Evolutionary conservation across 257 asterid genomes (phyloP).

Genomic region (Nicotiana noctiflora): DNA sequence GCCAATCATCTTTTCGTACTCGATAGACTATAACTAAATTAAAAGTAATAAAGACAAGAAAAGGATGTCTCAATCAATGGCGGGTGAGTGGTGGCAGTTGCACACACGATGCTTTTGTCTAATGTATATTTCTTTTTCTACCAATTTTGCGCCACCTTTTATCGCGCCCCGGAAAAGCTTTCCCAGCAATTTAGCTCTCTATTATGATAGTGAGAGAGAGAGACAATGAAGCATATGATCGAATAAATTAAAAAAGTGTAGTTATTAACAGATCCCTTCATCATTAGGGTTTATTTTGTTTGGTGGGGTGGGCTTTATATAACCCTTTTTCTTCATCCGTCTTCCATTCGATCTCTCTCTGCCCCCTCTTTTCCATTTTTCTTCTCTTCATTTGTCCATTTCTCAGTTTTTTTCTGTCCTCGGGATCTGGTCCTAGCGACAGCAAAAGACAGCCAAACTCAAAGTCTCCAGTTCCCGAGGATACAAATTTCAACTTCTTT

Average conservation of each 20-base stretch:
- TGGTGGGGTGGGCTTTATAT: conserved; percentile 25
- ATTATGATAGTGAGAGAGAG: conserved; percentile 5
- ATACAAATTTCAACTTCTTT: conserved; percentile 1
- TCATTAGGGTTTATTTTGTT: conserved; percentile 56
- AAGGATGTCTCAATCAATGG: conserved; percentile 43
- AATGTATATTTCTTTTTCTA: neutral
- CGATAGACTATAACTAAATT: neutral
- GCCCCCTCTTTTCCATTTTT: neutral
- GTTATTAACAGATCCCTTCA: conserved; percentile 20
- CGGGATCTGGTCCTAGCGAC: conserved; percentile 37
- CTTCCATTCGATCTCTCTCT: conserved; percentile 21
- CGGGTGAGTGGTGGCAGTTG: conserved; percentile 41
- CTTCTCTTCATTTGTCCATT: neutral
- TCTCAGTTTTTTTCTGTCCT: neutral
- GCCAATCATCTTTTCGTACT: no score
- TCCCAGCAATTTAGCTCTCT: conserved; percentile 57
- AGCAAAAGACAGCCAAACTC: neutral
- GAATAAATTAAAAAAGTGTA: neutral
- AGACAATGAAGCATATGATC: conserved; percentile 7
- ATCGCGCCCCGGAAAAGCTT: conserved; percentile 39
- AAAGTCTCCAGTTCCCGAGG: conserved; percentile 54
- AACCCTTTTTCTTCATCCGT: conserved; percentile 23
- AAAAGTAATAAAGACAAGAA: neutral
- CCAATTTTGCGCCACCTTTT: conserved; percentile 57
- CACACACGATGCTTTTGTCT: conserved; percentile 21